Evolutionary conservation across 202 grass and related monocot genomes (phyloP), one percentile per base, ranked within the genome.

Genomic region (Zoysia matrella): DNA sequence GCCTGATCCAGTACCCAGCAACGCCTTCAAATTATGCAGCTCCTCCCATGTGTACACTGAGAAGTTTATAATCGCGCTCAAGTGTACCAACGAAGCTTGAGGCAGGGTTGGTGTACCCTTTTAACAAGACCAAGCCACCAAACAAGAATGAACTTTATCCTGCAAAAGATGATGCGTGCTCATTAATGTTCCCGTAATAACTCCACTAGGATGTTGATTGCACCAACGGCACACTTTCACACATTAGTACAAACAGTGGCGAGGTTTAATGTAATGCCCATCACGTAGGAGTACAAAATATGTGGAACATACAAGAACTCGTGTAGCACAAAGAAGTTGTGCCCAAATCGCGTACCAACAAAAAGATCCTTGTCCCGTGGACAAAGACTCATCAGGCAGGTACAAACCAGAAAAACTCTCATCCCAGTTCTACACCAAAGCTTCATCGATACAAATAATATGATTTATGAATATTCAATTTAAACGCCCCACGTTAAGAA

Each of bases 101-200:
- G 48, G 61, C 5, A 62, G 83, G 83, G 61, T 69, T 36, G 73
- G 40, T 58, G 69, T 65, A 4, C 55, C 84, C 55, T 74, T 48
- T 47, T 18, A 61, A 74, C 62, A 51, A 40, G 69, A 82, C 75
- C 61, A 74, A 74, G 62, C 47, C 53, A 50, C 44, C 54, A 67
- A 69, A 82, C 52, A 69, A 53, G 47, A 82, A 83, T 66, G 11
- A 60, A 45, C 49, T 80, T 87, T 72, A 72, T 54, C 84, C 88
- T 87, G 75, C 67, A 71, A 69, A 89, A 15, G 42, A 79, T 63
- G 47, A 2, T 71, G 47, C n/a, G 43, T n/a, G 14, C 15, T 60
- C 66, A 86, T 71, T 47, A 68, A 70, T 60, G 69, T 71, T 74
- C 60, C 57, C 62, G n/a, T 69, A 71, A 47, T 67, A 79, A 76